Conservation (phyloP, 495 filamentous ascomycete species). For the Chaetomium cochliodes region DNA sequence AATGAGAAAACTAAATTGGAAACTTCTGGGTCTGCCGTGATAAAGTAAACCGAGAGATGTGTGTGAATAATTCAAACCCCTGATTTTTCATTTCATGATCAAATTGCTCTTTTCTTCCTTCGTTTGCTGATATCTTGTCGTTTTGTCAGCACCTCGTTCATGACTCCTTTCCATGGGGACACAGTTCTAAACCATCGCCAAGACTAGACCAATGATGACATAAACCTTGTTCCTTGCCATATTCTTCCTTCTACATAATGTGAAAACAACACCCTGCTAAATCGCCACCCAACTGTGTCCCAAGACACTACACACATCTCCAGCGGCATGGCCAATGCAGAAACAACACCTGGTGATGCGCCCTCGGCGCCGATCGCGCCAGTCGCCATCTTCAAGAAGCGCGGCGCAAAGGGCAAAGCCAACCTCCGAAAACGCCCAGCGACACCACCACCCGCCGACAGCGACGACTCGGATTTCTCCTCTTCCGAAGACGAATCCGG, state of each 20-base stretch:
- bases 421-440: constrained; percentile 80
- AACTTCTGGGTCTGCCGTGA: not conserved
- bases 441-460: constrained; percentile 69
- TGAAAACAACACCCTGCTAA: not conserved
- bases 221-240: not conserved
- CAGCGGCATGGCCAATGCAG: constrained; percentile 26
- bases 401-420: constrained; percentile 69
- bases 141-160: constrained; percentile 5
- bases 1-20: constrained; percentile 32
- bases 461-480: constrained; percentile 58
- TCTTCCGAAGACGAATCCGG: constrained; percentile 78
- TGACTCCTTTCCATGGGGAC: not conserved
- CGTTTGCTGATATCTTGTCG: not conserved
- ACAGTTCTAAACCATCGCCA: not conserved
- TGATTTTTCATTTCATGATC: too few species aligned
- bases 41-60: too few species aligned
- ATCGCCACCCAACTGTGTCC: not conserved
- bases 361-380: constrained; percentile 39
- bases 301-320: not conserved
- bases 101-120: not conserved
- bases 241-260: not conserved
- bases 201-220: constrained; percentile 11
- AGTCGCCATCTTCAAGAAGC: constrained; percentile 82
- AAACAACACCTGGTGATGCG: constrained; percentile 27
- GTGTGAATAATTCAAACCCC: too few species aligned